Evolutionary conservation across 2,329 filamentous ascomycete genomes (phyloP), one percentile per base, ranked within the genome.

Genomic region (Penicillium paneum): DNA sequence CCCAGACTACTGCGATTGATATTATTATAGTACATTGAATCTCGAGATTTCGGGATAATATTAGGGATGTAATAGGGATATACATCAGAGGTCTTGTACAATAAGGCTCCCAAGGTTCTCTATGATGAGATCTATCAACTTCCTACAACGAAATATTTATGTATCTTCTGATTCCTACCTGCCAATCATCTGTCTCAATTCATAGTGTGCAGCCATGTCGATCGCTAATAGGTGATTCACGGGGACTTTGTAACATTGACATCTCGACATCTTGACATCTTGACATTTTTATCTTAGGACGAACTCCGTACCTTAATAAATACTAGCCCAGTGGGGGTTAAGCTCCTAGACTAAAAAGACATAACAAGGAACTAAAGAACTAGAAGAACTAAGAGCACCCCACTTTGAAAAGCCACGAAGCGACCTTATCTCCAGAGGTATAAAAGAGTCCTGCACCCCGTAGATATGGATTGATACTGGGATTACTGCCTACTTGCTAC

Each of bases 101-200:
- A 24, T 34, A n/a, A 15, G 6, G 6, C 12, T 32, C 13, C 6
- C 32, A 34, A n/a, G 32, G 15, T 31, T n/a, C 21, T 24, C 21
- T 24, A 24, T 24, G 5, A 24, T 24, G 1, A 21, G 36, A 21
- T 38, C 13, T 38, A 11, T 19, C 31, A 15, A 28, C 21, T 24
- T 5, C 21, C 6, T 5, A 4, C 5, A 24, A 24, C 21, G 4
- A 24, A 24, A 24, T 24, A 24, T 24, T 24, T 24, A 41, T 28
- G 21, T 26, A 26, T n/a, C n/a, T 41, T 41, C 12, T 29, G 12
- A 28, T 29, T n/a, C 11, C 15, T 40, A 44, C 24, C 49, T 46
- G 24, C 60, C 59, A 61, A 63, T 63, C 60, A 61, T 8, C 17
- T 31, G 10, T 12, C 38, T 19, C 31, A 13, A 26, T 36, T 19